These are phyloP conservation scores for Brassica cretica DNA, from an alignment of 345 rosid species.

Conservation along the genomic window DNA sequence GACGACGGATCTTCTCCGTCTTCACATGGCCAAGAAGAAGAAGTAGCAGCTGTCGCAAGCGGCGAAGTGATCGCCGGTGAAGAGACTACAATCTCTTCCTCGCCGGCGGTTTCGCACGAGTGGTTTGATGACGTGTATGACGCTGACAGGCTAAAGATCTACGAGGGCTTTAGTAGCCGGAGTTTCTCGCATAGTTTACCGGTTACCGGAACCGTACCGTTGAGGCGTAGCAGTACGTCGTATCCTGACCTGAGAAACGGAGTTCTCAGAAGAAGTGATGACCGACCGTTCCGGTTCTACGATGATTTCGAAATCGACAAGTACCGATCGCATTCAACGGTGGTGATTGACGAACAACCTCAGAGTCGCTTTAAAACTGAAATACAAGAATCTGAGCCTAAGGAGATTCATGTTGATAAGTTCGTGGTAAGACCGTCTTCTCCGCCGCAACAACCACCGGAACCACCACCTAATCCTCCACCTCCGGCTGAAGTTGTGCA, in stretches of 20 bases:
- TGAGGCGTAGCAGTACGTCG: conserved; percentile 73
- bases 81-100: not conserved
- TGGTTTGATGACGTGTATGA: conserved; percentile 39
- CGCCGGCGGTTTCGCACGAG: not conserved
- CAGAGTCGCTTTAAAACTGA: conserved; percentile 34
- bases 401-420: conserved; percentile 64
- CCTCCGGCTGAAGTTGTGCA: conserved; percentile 37
- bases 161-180: conserved; percentile 17
- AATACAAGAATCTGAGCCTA: conserved; percentile 47
- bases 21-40: conserved; percentile 6
- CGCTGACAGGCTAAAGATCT: conserved; percentile 40
- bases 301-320: conserved; percentile 68
- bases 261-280: conserved; percentile 42
- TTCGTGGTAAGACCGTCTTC: conserved; percentile 46
- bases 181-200: conserved; percentile 30
- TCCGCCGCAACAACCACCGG: conserved; percentile 22
- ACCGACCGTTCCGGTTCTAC: conserved; percentile 57
- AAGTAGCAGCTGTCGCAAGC: conserved; percentile 4
- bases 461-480: conserved; percentile 41
- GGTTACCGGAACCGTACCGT: conserved; percentile 40
- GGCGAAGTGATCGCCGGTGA: not conserved
- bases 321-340: conserved; percentile 30
- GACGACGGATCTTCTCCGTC: conserved; percentile 49
- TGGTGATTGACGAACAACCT: conserved; percentile 9
- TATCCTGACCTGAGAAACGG: conserved; percentile 76